Evolutionary conservation across 169 alveolate genomes (phyloP).

Genomic region (Plasmodium ovale): DNA sequence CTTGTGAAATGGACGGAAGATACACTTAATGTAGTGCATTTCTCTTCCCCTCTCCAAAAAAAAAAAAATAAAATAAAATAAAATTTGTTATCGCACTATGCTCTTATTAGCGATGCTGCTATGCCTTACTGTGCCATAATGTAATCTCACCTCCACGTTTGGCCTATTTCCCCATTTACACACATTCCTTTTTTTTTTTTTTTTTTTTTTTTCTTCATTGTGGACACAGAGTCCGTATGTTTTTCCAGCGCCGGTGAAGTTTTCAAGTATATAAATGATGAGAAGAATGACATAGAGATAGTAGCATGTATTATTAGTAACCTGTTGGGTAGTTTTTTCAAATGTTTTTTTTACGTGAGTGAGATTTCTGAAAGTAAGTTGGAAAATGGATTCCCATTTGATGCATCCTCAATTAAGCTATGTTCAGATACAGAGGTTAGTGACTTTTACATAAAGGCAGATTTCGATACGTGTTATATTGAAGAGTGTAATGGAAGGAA

Average conservation of each 20-base stretch:
- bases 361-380: slow-evolving; percentile 64
- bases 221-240: background rate
- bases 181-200: background rate
- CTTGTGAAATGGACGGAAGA: no score
- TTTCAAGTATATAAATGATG: slow-evolving; percentile 15
- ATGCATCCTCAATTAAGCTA: slow-evolving; percentile 82
- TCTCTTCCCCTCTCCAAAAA: no score
- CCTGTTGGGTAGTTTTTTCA: slow-evolving; percentile 45
- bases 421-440: slow-evolving; percentile 76
- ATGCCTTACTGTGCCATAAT: background rate
- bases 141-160: background rate
- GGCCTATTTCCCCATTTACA: background rate
- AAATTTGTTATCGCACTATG: no score
- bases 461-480: slow-evolving; percentile 75
- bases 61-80: no score
- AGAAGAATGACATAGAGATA: slow-evolving; percentile 46
- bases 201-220: slow-evolving; percentile 2
- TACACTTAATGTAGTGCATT: no score
- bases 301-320: slow-evolving; percentile 61
- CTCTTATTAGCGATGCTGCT: no score
- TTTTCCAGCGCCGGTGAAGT: slow-evolving; percentile 15
- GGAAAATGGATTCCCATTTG: slow-evolving; percentile 80
- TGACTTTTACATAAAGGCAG: slow-evolving; percentile 79
- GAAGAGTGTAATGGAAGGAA: slow-evolving; percentile 75
- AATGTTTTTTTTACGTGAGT: slow-evolving; percentile 65